Evolutionary conservation across 352 stramenopile genomes (phyloP), one percentile per base, ranked within the genome.

Genomic region (Phytophthora cactorum): DNA sequence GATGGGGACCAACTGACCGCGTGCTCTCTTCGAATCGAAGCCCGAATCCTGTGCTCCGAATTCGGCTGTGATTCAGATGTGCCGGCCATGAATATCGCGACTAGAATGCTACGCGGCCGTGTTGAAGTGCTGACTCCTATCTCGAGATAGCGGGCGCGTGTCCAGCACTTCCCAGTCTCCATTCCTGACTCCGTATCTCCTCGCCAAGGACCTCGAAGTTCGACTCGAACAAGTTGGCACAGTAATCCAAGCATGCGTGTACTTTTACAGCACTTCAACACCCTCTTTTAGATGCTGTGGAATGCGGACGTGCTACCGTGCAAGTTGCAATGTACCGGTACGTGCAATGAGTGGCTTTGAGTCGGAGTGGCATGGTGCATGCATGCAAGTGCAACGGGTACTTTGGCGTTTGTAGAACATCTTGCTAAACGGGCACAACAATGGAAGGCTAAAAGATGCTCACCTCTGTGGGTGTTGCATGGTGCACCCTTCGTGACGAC

Each of bases 101-200:
- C 58, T 65, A 43, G 32, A 52, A 43, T 54, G 32, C 46, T 50
- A 53, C 12, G 52, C 9, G 52, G 36, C 36, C 36, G 25, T 56
- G 45, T 64, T 64, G 46, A 64, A 64, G 57, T 64, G 14, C 31
- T 17, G 32, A 12, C 51, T 27, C 49, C 51, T 51, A 71, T 71
- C 63, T 67, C 34, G 58, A 44, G 63, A 71, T 71, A 65, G 47
- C n/a, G 22, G 43, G 55, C 61, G 29, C 52, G 61, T 38, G 59
- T 43, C 25, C 17, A 22, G 28, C 36, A 50, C 1, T 31, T 59
- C 22, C 25, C 34, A 28, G 50, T 43, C 11, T 43, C 36, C 36
- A 43, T 32, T 36, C 59, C 39, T 61, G 25, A n/a, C 28, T 57
- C 44, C 52, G 61, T 68, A 63, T 57, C 61, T 68, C 52, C 28